Percentiles rank a stretch among this genome's conserved stretches.
Evolutionary conservation across 352 stramenopile genomes (phyloP).

Genomic region (Thraustotheca clavata): DNA sequence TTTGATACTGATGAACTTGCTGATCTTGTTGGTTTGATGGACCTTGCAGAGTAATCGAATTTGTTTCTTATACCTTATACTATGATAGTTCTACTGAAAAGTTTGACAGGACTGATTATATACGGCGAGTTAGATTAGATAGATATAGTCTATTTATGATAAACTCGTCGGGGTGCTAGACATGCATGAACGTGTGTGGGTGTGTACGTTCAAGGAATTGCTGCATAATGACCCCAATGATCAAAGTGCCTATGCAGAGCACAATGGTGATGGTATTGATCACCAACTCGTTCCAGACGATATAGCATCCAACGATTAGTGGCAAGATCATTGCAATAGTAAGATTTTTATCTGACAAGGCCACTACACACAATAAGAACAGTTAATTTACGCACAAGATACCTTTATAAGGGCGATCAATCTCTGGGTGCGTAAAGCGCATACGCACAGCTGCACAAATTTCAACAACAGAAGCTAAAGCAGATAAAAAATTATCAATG

Average conservation of each 20-base stretch:
- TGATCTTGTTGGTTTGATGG: slow-evolving; percentile 7
- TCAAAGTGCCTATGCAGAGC: slow-evolving; percentile 43
- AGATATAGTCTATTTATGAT: neutral
- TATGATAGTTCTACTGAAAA: slow-evolving; percentile 10
- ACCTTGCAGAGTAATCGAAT: slow-evolving; percentile 12
- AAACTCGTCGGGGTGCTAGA: slow-evolving; percentile 13
- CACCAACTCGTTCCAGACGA: slow-evolving; percentile 73
- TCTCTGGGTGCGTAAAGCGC: slow-evolving; percentile 62
- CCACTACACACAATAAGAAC: slow-evolving; percentile 25
- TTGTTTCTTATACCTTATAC: too few relatives aligned
- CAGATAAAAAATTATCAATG: slow-evolving; percentile 74
- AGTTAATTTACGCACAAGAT: slow-evolving; percentile 1
- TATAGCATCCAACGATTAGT: slow-evolving; percentile 57
- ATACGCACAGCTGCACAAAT: slow-evolving; percentile 69
- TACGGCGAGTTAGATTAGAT: neutral
- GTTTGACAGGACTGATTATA: neutral
- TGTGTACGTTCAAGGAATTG: slow-evolving; percentile 42
- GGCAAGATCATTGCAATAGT: slow-evolving; percentile 40
- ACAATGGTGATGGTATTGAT: slow-evolving; percentile 62
- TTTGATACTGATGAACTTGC: slow-evolving; percentile 15
- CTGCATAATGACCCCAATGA: slow-evolving; percentile 43
- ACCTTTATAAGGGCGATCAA: slow-evolving; percentile 55
- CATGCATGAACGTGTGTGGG: slow-evolving; percentile 12
- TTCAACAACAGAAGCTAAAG: slow-evolving; percentile 60
- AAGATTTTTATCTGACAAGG: slow-evolving; percentile 51